Conservation (phyloP, 139 green algal genomes). For the Volvox africanus region DNA sequence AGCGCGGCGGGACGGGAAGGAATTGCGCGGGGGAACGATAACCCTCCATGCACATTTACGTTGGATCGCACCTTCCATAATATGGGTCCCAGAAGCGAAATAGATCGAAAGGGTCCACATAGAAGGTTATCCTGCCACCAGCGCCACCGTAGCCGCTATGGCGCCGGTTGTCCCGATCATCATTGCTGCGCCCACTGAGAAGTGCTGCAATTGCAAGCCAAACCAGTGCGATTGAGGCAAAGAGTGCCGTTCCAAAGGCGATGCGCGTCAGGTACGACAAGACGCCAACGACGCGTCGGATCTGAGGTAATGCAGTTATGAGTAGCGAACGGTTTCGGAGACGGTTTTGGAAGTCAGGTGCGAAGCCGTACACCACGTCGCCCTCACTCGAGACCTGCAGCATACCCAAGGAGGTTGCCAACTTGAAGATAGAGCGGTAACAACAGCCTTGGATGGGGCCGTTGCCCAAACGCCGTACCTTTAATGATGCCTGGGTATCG, state of each 20-base stretch:
- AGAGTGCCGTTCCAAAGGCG: slow-evolving; percentile 89
- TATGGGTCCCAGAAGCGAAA: slow-evolving; percentile 78
- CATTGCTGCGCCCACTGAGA: slow-evolving; percentile 63
- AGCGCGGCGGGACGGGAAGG: too few relatives aligned
- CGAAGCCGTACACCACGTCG: slow-evolving; percentile 92
- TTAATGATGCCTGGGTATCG: slow-evolving; percentile 79
- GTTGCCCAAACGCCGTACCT: slow-evolving; percentile 64
- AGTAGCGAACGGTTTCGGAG: slow-evolving; percentile 75
- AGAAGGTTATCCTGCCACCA: slow-evolving; percentile 45
- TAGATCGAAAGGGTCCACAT: slow-evolving; percentile 66
- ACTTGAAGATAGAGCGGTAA: background rate
- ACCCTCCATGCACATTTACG: background rate
- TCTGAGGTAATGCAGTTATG: slow-evolving; percentile 74
- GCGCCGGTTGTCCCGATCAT: slow-evolving; percentile 59
- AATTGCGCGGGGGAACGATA: too few relatives aligned
- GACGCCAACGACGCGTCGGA: slow-evolving; percentile 49
- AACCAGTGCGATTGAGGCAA: slow-evolving; percentile 85
- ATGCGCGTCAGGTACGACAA: slow-evolving; percentile 56
- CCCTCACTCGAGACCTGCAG: slow-evolving; percentile 85
- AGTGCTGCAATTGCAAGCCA: slow-evolving; percentile 83
- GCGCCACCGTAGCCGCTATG: background rate
- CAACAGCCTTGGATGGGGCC: background rate
- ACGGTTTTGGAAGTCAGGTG: slow-evolving; percentile 67
- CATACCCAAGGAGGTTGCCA: background rate
- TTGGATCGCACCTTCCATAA: slow-evolving; percentile 66